Evolutionary conservation across 2,329 filamentous ascomycete genomes (phyloP).

Genomic region (Diaporthe batatas): DNA sequence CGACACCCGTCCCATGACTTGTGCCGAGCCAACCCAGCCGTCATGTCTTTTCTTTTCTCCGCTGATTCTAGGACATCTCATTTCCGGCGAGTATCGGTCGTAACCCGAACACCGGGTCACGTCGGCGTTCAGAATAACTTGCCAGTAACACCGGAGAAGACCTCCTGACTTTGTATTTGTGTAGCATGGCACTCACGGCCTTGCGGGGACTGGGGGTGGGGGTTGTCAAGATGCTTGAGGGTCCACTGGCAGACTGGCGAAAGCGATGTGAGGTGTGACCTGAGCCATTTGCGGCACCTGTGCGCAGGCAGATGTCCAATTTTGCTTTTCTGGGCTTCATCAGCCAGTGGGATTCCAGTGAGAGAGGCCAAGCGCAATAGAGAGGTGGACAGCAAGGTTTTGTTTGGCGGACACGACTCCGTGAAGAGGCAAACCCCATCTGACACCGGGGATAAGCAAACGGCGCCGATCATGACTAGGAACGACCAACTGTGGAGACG

Average conservation of each 20-base stretch:
- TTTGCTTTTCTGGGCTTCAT: constrained; percentile 15
- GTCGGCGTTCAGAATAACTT: neutral
- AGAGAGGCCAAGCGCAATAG: constrained; percentile 12
- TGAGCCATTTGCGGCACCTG: constrained; percentile 15
- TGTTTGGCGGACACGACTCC: constrained; percentile 29
- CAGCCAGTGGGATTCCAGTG: constrained; percentile 4
- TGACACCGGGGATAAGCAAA: constrained; percentile 25
- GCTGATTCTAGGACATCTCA: neutral
- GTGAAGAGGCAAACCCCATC: constrained; percentile 6
- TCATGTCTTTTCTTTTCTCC: neutral
- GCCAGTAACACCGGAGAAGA: neutral
- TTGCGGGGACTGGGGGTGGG: constrained; percentile 2
- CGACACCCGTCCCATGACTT: neutral
- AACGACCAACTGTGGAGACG: constrained; percentile 5
- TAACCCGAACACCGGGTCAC: neutral
- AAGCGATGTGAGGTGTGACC: neutral
- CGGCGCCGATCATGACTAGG: constrained; percentile 39
- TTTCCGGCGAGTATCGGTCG: neutral
- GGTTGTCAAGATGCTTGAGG: neutral
- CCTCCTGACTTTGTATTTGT: neutral
- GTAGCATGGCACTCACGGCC: neutral
- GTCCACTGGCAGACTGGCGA: constrained; percentile 2
- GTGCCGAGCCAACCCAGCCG: neutral
- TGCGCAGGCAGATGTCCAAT: neutral
- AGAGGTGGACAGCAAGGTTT: constrained; percentile 22